These are phyloP conservation scores for Phytomonas francai DNA, from an alignment of 208 protist genomes.

Conservation along the genomic window DNA sequence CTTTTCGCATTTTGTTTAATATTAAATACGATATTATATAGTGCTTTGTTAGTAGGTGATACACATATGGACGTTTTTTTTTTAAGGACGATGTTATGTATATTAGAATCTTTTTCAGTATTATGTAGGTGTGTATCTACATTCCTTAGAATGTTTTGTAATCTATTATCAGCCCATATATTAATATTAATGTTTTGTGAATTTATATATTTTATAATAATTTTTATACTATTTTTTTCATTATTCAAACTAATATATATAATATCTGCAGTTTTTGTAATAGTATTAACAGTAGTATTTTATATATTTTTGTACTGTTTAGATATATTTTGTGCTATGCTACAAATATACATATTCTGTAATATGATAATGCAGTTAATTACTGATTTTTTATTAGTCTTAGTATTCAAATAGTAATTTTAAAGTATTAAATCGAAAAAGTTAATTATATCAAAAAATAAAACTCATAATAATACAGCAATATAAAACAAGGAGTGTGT, in stretches of 20 bases:
- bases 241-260: slow-evolving; percentile 70
- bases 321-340: slow-evolving; percentile 65
- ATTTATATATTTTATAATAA: slow-evolving; percentile 76
- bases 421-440: slow-evolving; percentile 87
- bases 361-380: slow-evolving; percentile 77
- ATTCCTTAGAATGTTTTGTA: slow-evolving; percentile 78
- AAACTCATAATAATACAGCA: slow-evolving; percentile 39
- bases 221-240: slow-evolving; percentile 69
- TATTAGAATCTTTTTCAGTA: slow-evolving; percentile 81
- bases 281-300: slow-evolving; percentile 80
- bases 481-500: slow-evolving; percentile 41
- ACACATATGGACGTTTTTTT: slow-evolving; percentile 77
- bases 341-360: slow-evolving; percentile 81
- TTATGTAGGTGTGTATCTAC: slow-evolving; percentile 69
- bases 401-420: slow-evolving; percentile 51
- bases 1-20: slow-evolving; percentile 78
- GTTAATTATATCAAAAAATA: slow-evolving; percentile 87
- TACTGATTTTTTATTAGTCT: slow-evolving; percentile 67
- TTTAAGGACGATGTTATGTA: slow-evolving; percentile 63
- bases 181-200: slow-evolving; percentile 78
- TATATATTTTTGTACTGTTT: slow-evolving; percentile 78
- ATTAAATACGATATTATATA: slow-evolving; percentile 74
- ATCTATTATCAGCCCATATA: slow-evolving; percentile 81
- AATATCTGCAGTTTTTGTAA: slow-evolving; percentile 44
- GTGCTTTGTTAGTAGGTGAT: slow-evolving; percentile 61